Conservation (phyloP, 1,284 basidiomycete genomes). For the Trametes pubescens region DNA sequence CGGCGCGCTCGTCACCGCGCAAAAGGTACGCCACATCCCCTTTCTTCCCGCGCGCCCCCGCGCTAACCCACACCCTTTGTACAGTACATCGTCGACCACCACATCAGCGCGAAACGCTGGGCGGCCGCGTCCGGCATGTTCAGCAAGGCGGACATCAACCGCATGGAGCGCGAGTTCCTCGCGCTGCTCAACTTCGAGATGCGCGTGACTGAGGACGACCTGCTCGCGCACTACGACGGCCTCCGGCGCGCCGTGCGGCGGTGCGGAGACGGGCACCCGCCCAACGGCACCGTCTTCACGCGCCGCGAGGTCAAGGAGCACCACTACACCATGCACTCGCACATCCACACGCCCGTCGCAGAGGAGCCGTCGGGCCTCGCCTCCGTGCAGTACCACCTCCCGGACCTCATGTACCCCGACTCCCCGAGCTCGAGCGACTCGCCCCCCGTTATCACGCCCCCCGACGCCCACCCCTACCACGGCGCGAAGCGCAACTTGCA, state of each 20-base stretch:
- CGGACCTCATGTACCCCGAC: constrained; percentile 29
- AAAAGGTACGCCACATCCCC: constrained; percentile 56
- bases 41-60: not conserved
- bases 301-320: constrained; percentile 10
- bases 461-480: not conserved
- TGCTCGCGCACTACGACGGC: constrained; percentile 59
- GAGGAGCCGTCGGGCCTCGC: not conserved
- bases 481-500: not conserved
- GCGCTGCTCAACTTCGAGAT: constrained; percentile 69
- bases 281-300: constrained; percentile 9
- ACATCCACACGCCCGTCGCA: not conserved
- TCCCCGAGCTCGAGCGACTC: constrained; percentile 23
- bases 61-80: constrained; percentile 22
- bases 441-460: constrained; percentile 22
- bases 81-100: constrained; percentile 69
- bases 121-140: constrained; percentile 69
- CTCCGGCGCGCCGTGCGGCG: constrained; percentile 38
- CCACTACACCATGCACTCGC: constrained; percentile 17
- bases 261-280: not conserved
- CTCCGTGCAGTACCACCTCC: constrained; percentile 1
- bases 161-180: constrained; percentile 72
- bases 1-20: constrained; percentile 67
- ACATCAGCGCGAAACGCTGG: constrained; percentile 70
- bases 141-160: constrained; percentile 66
- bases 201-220: constrained; percentile 58